Base-by-base conservation (phyloP, 495 filamentous ascomycete species). In the Aspergillus kassunensis region DNA sequence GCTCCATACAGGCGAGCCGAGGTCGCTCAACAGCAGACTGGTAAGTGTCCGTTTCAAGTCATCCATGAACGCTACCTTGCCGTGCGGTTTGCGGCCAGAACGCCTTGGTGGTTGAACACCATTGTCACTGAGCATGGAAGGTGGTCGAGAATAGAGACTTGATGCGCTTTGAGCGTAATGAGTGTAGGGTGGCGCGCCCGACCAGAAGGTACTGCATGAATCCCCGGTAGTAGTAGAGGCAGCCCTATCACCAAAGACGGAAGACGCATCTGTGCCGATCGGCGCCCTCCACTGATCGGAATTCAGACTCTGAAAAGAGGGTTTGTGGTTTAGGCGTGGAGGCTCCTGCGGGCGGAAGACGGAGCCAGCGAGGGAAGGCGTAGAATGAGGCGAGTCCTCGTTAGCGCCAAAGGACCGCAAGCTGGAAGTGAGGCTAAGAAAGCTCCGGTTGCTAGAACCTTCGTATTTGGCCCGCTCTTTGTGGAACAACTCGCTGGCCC, bases 401-500 rank as follows among this genome's bases (percentile, higher is more conserved):
- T 80, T 81, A 27, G 81, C 64, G 44, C 79, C 82, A 34, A 80
- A 74, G 21, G 82, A 67, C 2, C 73, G 65, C 39, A 69, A 54
- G 11, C 64, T 63, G 6, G 72, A 62, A 30, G 83, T 57, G 56
- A 77, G 49, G 57, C 77, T 63, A 57, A 77, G 63, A 56, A 78
- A 66, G 45, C 67, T 45, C 55, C 70, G 67, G 44, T 60, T 57
- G 15, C 78, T 79, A 25, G 77, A 80, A 43, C 84, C 83, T 54
- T 95, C 90, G 51, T 92, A 85, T 27, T 76, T 81, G 31, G 78
- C 80, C 49, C 89, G 85, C 57, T 97, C 92, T 45, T 85, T 78
- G 54, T 82, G 80, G 63, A 87, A 97, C 4, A 98, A 74, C 42
- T 91, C 89, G 61, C 91, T 97, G 0, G 91, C 90, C 90, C 90